Evolutionary conservation across 2,329 filamentous ascomycete genomes (phyloP).

Genomic region (Fusarium avenaceum): DNA sequence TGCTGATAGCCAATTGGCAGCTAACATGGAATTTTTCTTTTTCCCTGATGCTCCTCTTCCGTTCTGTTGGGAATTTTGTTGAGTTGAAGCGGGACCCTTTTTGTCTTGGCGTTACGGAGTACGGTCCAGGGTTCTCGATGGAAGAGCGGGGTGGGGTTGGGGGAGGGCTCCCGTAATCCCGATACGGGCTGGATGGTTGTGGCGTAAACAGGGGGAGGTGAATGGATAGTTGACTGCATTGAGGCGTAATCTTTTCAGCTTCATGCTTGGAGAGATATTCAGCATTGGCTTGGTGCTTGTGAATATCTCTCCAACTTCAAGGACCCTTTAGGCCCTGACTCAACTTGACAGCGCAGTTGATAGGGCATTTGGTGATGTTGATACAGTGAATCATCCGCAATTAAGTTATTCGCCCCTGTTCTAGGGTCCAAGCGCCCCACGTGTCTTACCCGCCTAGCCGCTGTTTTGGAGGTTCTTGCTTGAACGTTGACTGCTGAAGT

Average conservation of each 20-base stretch:
- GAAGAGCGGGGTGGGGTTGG: too few relatives aligned
- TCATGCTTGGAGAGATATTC: background rate
- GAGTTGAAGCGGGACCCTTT: slow-evolving; percentile 48
- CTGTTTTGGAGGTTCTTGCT: slow-evolving; percentile 32
- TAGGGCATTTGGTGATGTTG: too few relatives aligned
- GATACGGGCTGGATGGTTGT: slow-evolving; percentile 29
- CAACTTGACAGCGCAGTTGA: too few relatives aligned
- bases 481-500: too few relatives aligned
- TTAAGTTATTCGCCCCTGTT: slow-evolving; percentile 13
- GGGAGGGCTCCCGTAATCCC: slow-evolving; percentile 15
- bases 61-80: slow-evolving; percentile 58
- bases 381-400: background rate
- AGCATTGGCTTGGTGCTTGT: too few relatives aligned
- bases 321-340: too few relatives aligned
- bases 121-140: slow-evolving; percentile 39
- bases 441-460: slow-evolving; percentile 32
- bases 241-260: background rate
- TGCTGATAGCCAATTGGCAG: slow-evolving; percentile 15
- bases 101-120: slow-evolving; percentile 36
- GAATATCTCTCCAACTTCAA: too few relatives aligned
- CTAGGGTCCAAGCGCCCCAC: slow-evolving; percentile 38
- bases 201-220: slow-evolving; percentile 8
- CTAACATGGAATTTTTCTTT: slow-evolving; percentile 25
- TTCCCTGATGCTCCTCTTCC: slow-evolving; percentile 19
- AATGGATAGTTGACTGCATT: slow-evolving; percentile 2